These are phyloP conservation scores for Citrullus amarus DNA, from an alignment of 306 rosid species.

Conservation along the genomic window DNA sequence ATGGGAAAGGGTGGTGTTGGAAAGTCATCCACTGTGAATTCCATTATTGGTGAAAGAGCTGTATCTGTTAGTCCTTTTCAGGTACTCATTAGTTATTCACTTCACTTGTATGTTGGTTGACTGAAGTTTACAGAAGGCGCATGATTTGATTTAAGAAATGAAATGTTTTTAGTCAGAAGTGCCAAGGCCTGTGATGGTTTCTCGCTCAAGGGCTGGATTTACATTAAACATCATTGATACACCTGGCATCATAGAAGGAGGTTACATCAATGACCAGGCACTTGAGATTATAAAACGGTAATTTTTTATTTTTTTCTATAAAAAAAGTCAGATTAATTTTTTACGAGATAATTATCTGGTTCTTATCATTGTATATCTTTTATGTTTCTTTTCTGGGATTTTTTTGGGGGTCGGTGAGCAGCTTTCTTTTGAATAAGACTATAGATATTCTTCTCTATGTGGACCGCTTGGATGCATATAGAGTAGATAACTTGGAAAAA, in stretches of 20 bases:
- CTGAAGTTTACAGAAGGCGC: conserved; percentile 1
- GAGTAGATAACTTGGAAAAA: conserved; percentile 89
- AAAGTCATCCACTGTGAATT: conserved; percentile 88
- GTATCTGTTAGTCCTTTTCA: conserved; percentile 87
- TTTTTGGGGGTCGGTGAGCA: conserved; percentile 20
- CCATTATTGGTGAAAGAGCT: conserved; percentile 78
- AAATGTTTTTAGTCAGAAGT: conserved; percentile 58
- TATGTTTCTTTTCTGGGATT: background rate
- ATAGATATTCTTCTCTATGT: conserved; percentile 84
- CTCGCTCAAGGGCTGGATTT: conserved; percentile 80
- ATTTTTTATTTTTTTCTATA: background rate
- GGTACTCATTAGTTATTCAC: conserved; percentile 23
- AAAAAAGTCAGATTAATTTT: background rate
- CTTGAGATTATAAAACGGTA: conserved; percentile 71
- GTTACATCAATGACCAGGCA: conserved; percentile 68
- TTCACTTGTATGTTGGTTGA: background rate
- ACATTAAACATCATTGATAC: conserved; percentile 84
- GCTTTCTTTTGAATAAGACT: conserved; percentile 89
- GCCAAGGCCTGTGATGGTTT: conserved; percentile 75
- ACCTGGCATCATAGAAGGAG: conserved; percentile 98
- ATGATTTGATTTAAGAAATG: background rate
- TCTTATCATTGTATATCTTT: background rate
- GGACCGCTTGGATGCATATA: conserved; percentile 88
- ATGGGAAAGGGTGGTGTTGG: conserved; percentile 99
- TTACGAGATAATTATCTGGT: background rate